Conservation (phyloP, 2,329 filamentous ascomycete species). For the Fusarium musae region DNA sequence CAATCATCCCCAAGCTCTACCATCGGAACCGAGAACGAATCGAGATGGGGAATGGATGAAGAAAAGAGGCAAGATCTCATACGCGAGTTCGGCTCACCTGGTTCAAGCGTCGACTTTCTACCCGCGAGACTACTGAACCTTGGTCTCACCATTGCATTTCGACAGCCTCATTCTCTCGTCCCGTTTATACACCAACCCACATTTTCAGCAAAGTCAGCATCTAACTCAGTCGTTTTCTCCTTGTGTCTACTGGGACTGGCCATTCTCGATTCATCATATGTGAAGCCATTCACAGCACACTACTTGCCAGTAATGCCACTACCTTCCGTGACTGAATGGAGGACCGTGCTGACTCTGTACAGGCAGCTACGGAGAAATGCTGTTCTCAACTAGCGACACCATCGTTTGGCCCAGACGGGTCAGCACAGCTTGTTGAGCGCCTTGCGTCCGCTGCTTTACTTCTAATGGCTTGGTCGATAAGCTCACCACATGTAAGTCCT, state of each 20-base stretch:
- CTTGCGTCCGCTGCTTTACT: neutral
- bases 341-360: neutral
- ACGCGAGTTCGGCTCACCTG: neutral
- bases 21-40: neutral
- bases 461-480: constrained; percentile 10
- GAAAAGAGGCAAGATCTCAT: neutral
- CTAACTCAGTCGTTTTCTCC: neutral
- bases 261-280: neutral
- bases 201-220: neutral
- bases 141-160: constrained; percentile 5
- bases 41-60: neutral
- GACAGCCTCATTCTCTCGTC: constrained; percentile 1
- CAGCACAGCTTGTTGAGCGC: neutral
- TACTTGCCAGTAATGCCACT: neutral
- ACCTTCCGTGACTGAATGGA: neutral
- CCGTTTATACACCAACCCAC: constrained; percentile 12
- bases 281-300: neutral
- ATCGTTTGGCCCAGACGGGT: neutral
- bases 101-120: neutral
- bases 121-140: neutral
- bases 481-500: neutral
- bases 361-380: neutral
- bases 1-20: neutral
- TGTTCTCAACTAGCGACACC: neutral
- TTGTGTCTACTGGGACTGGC: neutral